These are phyloP conservation scores for Xylaria castorea DNA, from an alignment of 495 filamentous ascomycete genomes.

Conservation along the genomic window DNA sequence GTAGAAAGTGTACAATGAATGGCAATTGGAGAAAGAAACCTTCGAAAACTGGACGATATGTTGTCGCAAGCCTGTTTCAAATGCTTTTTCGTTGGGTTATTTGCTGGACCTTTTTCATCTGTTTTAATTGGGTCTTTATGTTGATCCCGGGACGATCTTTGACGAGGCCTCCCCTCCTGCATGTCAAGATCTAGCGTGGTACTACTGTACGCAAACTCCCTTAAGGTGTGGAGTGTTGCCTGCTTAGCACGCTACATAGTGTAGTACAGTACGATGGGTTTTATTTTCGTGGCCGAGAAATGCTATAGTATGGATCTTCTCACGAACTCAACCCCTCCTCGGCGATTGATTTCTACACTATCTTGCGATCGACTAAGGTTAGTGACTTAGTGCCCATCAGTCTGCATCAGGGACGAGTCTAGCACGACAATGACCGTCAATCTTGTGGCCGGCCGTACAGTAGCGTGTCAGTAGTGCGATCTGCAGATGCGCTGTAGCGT, in stretches of 20 bases:
- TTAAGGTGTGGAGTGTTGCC: not conserved
- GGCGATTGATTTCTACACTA: not conserved
- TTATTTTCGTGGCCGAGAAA: not conserved
- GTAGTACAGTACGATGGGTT: too few species aligned
- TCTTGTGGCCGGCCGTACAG: not conserved
- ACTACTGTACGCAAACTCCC: not conserved
- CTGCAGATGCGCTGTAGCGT: constrained; percentile 11
- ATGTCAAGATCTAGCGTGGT: constrained; percentile 8
- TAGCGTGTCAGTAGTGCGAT: constrained; percentile 19
- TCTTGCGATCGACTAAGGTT: constrained; percentile 2
- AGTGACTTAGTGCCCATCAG: not conserved
- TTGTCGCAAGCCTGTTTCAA: not conserved
- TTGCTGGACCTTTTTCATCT: not conserved
- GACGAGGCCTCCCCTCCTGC: constrained; percentile 7
- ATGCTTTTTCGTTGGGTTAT: not conserved
- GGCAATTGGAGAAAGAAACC: too few species aligned
- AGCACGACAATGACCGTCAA: not conserved
- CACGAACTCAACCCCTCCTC: not conserved
- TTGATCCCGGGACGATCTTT: not conserved
- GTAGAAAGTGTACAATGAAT: not conserved
- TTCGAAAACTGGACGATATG: not conserved
- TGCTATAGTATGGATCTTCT: not conserved
- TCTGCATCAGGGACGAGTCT: not conserved
- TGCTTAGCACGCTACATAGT: not conserved
- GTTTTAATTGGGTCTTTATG: not conserved